Evolutionary conservation across 2,329 filamentous ascomycete genomes (phyloP).

Genomic region (Aspergillus ustus): DNA sequence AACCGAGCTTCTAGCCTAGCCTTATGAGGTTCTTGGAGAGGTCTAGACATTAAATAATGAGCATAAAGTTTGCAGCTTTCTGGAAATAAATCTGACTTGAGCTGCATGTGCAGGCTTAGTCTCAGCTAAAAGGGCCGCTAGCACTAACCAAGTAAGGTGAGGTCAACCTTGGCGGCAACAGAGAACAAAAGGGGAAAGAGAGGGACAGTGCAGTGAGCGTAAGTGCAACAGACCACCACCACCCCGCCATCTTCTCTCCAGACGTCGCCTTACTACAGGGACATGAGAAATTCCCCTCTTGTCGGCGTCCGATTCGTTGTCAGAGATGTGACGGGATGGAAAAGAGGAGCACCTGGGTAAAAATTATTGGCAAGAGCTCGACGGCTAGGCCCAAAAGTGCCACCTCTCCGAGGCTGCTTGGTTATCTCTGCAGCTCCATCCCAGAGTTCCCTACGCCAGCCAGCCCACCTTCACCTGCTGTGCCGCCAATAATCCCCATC

Average conservation of each 20-base stretch:
- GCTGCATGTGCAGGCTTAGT: conserved; percentile 17
- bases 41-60: background rate
- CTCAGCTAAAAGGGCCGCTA: conserved; percentile 1
- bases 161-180: background rate
- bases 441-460: background rate
- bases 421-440: conserved; percentile 11
- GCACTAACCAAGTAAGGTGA: conserved; percentile 7
- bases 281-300: conserved; percentile 6
- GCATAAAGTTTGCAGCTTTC: conserved; percentile 16
- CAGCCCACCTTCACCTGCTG: background rate
- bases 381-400: background rate
- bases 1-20: background rate
- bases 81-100: conserved; percentile 16
- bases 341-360: conserved; percentile 11
- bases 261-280: conserved; percentile 6
- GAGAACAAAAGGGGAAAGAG: conserved; percentile 7
- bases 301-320: conserved; percentile 9
- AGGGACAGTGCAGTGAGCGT: background rate
- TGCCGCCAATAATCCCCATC: conserved; percentile 12
- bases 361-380: background rate
- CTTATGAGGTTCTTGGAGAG: background rate
- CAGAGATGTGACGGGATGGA: background rate
- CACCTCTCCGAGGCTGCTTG: background rate
- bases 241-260: conserved; percentile 4
- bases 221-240: background rate